These are phyloP conservation scores for Talaromyces sp. DNA, from an alignment of 2,329 filamentous ascomycete genomes.

Conservation along the genomic window DNA sequence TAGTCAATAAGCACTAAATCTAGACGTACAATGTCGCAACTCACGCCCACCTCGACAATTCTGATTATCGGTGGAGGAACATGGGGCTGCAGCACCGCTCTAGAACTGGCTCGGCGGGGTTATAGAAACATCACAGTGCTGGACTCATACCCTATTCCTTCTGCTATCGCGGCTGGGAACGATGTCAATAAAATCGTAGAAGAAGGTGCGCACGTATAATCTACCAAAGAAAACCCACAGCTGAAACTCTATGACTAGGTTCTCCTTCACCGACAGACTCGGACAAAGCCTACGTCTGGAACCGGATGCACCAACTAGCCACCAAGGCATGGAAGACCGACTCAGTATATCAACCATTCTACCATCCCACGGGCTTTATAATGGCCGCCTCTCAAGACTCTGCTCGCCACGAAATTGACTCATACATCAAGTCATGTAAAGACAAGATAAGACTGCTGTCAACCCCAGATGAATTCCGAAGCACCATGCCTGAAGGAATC, in stretches of 20 bases:
- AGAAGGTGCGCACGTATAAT: conserved; percentile 6
- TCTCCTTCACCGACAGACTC: conserved; percentile 8
- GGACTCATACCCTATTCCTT: conserved; percentile 44
- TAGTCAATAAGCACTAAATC: background rate
- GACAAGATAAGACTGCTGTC: conserved; percentile 30
- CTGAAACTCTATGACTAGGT: background rate
- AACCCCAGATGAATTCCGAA: conserved; percentile 46
- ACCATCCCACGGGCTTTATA: conserved; percentile 39
- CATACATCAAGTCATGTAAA: conserved; percentile 11
- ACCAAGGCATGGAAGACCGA: conserved; percentile 43
- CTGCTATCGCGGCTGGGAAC: conserved; percentile 44
- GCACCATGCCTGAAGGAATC: conserved; percentile 51
- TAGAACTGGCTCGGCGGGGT: conserved; percentile 41
- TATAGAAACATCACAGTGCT: conserved; percentile 47
- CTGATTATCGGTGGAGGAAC: conserved; percentile 49
- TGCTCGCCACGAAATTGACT: background rate
- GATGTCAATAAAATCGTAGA: conserved; percentile 47
- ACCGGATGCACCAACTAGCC: conserved; percentile 22
- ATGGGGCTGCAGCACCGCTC: conserved; percentile 44
- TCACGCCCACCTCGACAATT: conserved; percentile 12
- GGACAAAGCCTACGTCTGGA: conserved; percentile 16
- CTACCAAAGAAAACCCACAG: background rate
- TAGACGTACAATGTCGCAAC: background rate
- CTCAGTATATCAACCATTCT: conserved; percentile 41
- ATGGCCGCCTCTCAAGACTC: conserved; percentile 4